Evolutionary conservation across 345 rosid species (phyloP).

Genomic region (Clausena lansium): DNA sequence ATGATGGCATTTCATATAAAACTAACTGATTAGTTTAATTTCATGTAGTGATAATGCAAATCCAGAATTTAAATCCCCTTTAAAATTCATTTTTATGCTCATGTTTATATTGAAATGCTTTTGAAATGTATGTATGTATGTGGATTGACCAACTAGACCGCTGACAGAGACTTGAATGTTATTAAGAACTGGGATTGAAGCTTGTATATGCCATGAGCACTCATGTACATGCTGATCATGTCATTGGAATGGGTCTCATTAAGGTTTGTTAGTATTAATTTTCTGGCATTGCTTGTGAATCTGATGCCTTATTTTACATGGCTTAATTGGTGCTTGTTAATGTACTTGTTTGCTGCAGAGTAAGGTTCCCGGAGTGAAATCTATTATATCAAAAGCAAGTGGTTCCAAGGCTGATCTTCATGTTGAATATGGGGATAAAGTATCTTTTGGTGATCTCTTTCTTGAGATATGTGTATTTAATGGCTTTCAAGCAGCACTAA

Average conservation of each 20-base stretch:
- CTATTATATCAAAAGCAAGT: slow-evolving; percentile 79
- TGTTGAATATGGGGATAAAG: slow-evolving; percentile 64
- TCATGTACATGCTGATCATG: slow-evolving; percentile 97
- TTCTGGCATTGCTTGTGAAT: slow-evolving; percentile 1
- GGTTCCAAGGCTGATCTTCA: slow-evolving; percentile 76
- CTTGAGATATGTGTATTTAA: slow-evolving; percentile 52
- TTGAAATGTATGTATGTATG: slow-evolving; percentile 18
- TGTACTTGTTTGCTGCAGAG: slow-evolving; percentile 36
- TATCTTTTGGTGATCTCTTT: slow-evolving; percentile 61
- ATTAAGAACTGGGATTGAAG: slow-evolving; percentile 71
- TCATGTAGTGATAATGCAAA: not conserved
- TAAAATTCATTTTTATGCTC: not conserved
- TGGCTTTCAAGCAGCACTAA: not conserved
- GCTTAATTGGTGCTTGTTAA: not conserved
- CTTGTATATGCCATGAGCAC: slow-evolving; percentile 87
- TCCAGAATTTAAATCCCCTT: not conserved
- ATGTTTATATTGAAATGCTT: not conserved
- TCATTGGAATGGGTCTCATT: slow-evolving; percentile 85
- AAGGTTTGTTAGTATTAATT: slow-evolving; percentile 43
- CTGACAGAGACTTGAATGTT: slow-evolving; percentile 73
- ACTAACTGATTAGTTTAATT: not conserved
- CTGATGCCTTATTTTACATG: not conserved
- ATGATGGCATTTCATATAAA: too few relatives aligned
- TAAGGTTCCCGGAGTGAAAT: slow-evolving; percentile 60
- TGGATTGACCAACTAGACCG: slow-evolving; percentile 85